Conservation (phyloP, 768 basidiomycete genomes). For the Trametes cingulata region DNA sequence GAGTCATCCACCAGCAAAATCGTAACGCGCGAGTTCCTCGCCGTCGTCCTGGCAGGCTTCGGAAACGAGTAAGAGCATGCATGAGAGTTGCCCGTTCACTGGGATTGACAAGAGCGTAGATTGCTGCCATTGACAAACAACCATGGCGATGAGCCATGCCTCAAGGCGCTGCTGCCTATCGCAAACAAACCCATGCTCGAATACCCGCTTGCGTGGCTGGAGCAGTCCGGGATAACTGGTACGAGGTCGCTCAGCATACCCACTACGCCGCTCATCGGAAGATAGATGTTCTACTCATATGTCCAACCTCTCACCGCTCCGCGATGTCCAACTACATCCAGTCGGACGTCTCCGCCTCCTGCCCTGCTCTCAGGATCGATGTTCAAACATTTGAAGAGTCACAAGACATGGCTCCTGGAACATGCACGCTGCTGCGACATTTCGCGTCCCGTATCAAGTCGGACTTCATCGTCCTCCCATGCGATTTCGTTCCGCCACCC, state of each 20-base stretch:
- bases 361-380: constrained; percentile 69
- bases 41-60: constrained; percentile 86
- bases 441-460: constrained; percentile 74
- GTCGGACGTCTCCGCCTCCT: constrained; percentile 63
- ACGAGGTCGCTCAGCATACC: constrained; percentile 17
- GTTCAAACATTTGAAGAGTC: constrained; percentile 81
- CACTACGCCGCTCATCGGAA: background rate
- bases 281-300: constrained; percentile 84
- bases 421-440: constrained; percentile 73
- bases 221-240: constrained; percentile 86
- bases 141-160: constrained; percentile 78
- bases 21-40: constrained; percentile 78
- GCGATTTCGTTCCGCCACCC: constrained; percentile 84
- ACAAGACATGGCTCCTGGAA: constrained; percentile 63
- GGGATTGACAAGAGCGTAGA: constrained; percentile 40
- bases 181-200: constrained; percentile 88
- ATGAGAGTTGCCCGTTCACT: background rate
- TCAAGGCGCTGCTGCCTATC: constrained; percentile 86
- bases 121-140: constrained; percentile 71
- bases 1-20: constrained; percentile 46
- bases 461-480: constrained; percentile 89
- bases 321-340: constrained; percentile 83
- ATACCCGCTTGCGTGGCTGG: constrained; percentile 82
- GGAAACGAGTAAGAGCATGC: constrained; percentile 74
- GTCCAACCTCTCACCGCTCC: constrained; percentile 73